phyloP scores from a whole-genome alignment of 257 asterid genomes.

The Solanum sejunctum region DNA sequence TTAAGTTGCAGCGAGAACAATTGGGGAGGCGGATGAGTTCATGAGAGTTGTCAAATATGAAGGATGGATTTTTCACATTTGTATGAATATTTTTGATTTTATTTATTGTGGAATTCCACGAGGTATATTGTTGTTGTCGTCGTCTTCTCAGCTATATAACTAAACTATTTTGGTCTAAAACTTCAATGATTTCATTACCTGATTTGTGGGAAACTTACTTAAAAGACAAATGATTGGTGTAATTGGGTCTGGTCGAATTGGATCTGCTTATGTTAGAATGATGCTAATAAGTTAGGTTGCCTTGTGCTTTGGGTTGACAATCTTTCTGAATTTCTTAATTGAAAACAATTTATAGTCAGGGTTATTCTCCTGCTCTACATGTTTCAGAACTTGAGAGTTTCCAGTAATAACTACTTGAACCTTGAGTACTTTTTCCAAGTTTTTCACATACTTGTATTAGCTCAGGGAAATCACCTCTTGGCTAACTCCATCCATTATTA shows the following conservation, averaged over 20 bases:
- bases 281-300: constrained; percentile 35
- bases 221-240: constrained; percentile 96
- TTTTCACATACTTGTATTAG: no score
- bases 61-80: constrained; percentile 49
- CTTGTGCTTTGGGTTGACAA: not conserved
- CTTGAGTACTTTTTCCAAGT: no score
- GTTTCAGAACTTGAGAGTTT: not conserved
- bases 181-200: not conserved
- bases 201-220: constrained; percentile 85
- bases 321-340: no score
- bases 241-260: constrained; percentile 95
- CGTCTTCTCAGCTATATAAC: not conserved
- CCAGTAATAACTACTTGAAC: no score
- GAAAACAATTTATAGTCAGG: no score
- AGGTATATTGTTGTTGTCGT: no score
- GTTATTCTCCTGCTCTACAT: not conserved
- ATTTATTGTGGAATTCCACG: not conserved
- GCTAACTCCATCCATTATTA: no score
- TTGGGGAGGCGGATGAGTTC: constrained; percentile 93
- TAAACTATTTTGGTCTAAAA: not conserved
- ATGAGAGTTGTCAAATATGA: constrained; percentile 58
- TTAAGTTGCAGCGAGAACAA: constrained; percentile 77
- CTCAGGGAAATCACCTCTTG: no score
- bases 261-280: constrained; percentile 98
- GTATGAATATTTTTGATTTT: constrained; percentile 20